These are phyloP conservation scores for Lactuca saligna DNA, from an alignment of 129 eudicot species.

Conservation along the genomic window DNA sequence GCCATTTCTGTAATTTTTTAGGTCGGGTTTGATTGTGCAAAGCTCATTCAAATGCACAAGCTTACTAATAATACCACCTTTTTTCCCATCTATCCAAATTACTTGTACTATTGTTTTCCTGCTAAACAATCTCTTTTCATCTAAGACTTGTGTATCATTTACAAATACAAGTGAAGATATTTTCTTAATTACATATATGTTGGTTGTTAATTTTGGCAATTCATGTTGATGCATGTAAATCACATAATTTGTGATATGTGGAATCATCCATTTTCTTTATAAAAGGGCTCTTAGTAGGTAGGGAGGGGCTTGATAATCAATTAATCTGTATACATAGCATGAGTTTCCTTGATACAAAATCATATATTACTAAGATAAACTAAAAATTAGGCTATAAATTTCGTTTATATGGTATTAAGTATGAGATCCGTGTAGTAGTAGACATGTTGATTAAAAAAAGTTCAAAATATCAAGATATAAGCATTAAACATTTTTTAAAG, in stretches of 20 bases:
- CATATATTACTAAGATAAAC: too few species aligned
- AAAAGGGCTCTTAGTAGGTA: too few species aligned
- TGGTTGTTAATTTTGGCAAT: background rate
- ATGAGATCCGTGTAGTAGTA: too few species aligned
- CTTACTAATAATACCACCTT: slow-evolving; percentile 22
- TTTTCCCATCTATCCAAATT: slow-evolving; percentile 1
- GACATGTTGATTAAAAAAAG: too few species aligned
- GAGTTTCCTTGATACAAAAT: too few species aligned
- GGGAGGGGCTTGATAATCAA: too few species aligned
- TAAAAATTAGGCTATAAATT: too few species aligned
- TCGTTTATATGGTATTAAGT: too few species aligned
- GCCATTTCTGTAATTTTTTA: slow-evolving; percentile 13
- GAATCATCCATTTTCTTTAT: too few species aligned
- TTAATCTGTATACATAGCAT: too few species aligned
- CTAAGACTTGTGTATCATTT: slow-evolving; percentile 11
- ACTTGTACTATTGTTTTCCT: slow-evolving; percentile 15
- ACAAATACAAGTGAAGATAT: background rate
- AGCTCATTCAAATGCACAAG: slow-evolving; percentile 31
- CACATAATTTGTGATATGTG: background rate
- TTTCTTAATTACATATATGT: background rate
- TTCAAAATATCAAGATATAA: too few species aligned
- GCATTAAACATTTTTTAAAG: too few species aligned
- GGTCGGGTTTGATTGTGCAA: slow-evolving; percentile 26
- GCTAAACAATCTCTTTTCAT: slow-evolving; percentile 25
- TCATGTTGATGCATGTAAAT: background rate